Evolutionary conservation across 2,329 filamentous ascomycete genomes (phyloP).

Genomic region (Metarhizium brunneum): DNA sequence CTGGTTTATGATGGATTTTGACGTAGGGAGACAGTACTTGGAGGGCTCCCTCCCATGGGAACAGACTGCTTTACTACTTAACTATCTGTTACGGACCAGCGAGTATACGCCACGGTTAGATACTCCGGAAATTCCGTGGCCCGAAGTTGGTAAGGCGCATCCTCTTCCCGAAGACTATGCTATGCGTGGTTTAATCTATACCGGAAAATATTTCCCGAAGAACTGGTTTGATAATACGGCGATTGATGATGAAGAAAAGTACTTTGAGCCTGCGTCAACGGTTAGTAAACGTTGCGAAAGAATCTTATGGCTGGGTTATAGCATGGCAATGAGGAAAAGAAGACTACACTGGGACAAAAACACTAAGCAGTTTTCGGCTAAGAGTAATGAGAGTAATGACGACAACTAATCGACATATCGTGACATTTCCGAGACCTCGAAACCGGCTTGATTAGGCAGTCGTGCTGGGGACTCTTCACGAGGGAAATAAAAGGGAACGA

Average conservation of each 20-base stretch:
- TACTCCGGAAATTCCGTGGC: too few relatives aligned
- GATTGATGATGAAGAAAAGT: constrained; percentile 59
- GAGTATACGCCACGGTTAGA: constrained; percentile 2
- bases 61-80: constrained; percentile 27
- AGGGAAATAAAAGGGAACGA: too few relatives aligned
- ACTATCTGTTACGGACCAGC: constrained; percentile 20
- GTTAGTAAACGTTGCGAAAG: constrained; percentile 48
- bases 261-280: constrained; percentile 53
- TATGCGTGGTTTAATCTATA: constrained; percentile 36
- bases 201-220: constrained; percentile 46
- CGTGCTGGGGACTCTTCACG: too few relatives aligned
- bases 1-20: constrained; percentile 26
- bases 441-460: too few relatives aligned
- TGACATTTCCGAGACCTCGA: too few relatives aligned
- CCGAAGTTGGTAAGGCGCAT: too few relatives aligned
- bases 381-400: not conserved
- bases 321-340: constrained; percentile 33
- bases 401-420: not conserved
- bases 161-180: too few relatives aligned
- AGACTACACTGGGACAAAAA: constrained; percentile 34
- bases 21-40: constrained; percentile 2
- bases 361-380: constrained; percentile 24
- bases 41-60: constrained; percentile 43
- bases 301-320: constrained; percentile 47
- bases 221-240: constrained; percentile 49